Evolutionary conservation across 1,139 yeast genomes (phyloP).

Genomic region (Lipomyces yarrowii): DNA sequence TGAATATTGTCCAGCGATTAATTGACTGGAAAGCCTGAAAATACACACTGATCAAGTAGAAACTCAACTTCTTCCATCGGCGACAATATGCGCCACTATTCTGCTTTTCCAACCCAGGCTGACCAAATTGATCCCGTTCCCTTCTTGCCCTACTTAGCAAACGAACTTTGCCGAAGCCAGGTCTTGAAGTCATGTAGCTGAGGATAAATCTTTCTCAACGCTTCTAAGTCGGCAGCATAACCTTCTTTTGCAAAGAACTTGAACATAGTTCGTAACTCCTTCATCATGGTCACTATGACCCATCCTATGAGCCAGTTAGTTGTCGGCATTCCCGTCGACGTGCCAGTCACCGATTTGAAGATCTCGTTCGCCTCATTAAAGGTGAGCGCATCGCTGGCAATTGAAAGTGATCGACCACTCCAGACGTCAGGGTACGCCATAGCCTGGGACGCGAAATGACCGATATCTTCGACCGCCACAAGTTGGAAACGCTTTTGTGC

Average conservation of each 20-base stretch:
- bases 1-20: no score
- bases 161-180: neutral
- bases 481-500: constrained; percentile 1
- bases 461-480: constrained; percentile 5
- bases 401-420: neutral
- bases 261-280: neutral
- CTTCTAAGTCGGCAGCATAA: neutral
- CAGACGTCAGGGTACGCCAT: constrained; percentile 2
- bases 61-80: neutral
- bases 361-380: neutral
- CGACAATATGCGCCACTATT: neutral
- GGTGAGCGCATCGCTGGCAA: constrained; percentile 13
- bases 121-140: neutral
- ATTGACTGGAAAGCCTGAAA: no score
- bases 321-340: neutral
- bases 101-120: neutral
- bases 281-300: neutral
- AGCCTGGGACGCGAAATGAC: constrained; percentile 2
- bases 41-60: no score
- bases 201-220: neutral
- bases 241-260: neutral
- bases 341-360: neutral
- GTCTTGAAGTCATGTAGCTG: neutral
- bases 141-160: neutral
- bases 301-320: neutral